Percentiles rank a stretch among this genome's conserved stretches.
These are phyloP conservation scores for Apiospora phragmitis DNA, from an alignment of 2,329 filamentous ascomycete genomes.

Conservation along the genomic window DNA sequence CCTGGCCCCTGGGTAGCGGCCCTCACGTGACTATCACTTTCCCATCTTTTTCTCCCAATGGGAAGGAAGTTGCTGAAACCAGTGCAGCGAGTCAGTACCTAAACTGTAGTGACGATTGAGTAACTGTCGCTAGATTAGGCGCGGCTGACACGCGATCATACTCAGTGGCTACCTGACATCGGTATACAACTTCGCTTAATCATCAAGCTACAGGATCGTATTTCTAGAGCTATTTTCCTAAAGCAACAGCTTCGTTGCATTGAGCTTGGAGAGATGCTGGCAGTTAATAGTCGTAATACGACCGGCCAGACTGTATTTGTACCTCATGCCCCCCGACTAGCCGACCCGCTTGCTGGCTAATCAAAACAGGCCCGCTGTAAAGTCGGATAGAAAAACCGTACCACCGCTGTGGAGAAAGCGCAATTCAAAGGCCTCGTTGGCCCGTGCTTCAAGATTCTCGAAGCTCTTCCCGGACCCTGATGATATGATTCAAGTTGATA, in stretches of 20 bases:
- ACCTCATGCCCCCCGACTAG: neutral
- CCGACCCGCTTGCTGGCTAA: neutral
- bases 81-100: neutral
- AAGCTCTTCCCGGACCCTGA: conserved; percentile 1
- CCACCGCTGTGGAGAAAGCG: neutral
- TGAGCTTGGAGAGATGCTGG: neutral
- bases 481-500: neutral
- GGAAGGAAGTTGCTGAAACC: neutral
- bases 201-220: neutral
- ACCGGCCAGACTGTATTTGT: neutral
- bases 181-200: neutral
- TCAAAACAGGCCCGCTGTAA: neutral
- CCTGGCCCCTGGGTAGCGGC: neutral
- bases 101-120: neutral
- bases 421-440: neutral
- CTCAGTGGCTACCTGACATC: neutral
- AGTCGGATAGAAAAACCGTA: neutral
- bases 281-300: neutral
- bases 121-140: neutral
- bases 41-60: neutral
- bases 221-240: neutral
- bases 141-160: neutral
- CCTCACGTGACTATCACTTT: neutral
- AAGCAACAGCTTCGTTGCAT: neutral
- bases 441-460: neutral